Percentiles rank a stretch among this genome's conserved stretches.
phyloP scores from a whole-genome alignment of 352 stramenopile genomes.

The Pythium phragmitis region DNA sequence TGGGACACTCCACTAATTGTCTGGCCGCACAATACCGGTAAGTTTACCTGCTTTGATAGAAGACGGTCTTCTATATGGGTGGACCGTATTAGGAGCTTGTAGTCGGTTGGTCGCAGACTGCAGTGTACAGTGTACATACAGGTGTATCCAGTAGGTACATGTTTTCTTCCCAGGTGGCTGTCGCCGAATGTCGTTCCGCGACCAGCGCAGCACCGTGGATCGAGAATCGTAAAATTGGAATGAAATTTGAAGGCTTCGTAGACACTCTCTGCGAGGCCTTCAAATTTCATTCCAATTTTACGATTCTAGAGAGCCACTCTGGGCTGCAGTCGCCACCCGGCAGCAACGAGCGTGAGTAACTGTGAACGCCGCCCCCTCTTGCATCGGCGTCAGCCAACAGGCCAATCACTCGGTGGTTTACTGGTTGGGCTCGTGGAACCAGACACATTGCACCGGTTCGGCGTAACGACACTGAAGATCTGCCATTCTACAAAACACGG shows the following conservation, averaged over 20 bases:
- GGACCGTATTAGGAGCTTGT: neutral
- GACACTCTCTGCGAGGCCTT: too few species aligned
- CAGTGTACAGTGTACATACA: neutral
- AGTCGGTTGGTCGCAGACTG: neutral
- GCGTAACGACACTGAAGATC: neutral
- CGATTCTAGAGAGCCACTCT: neutral
- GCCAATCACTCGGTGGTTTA: neutral
- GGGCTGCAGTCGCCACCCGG: neutral
- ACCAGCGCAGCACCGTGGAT: neutral
- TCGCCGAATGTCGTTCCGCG: neutral
- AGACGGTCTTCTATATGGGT: neutral
- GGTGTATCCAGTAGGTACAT: neutral
- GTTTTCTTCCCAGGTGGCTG: neutral
- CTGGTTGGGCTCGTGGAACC: too few species aligned
- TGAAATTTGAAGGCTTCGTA: too few species aligned
- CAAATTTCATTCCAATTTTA: too few species aligned
- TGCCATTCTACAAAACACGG: neutral
- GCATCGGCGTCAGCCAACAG: slow-evolving; percentile 3
- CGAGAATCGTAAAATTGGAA: too few species aligned
- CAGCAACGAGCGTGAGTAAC: slow-evolving; percentile 11
- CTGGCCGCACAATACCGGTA: neutral
- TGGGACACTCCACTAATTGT: too few species aligned
- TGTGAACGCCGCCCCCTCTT: neutral
- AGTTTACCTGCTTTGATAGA: neutral
- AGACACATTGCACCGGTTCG: neutral